A percentile compares a stretch with the other conserved stretches of the same genome.
Evolutionary conservation across 2,329 filamentous ascomycete species (phyloP).

Genomic region (Xylaria digitata): DNA sequence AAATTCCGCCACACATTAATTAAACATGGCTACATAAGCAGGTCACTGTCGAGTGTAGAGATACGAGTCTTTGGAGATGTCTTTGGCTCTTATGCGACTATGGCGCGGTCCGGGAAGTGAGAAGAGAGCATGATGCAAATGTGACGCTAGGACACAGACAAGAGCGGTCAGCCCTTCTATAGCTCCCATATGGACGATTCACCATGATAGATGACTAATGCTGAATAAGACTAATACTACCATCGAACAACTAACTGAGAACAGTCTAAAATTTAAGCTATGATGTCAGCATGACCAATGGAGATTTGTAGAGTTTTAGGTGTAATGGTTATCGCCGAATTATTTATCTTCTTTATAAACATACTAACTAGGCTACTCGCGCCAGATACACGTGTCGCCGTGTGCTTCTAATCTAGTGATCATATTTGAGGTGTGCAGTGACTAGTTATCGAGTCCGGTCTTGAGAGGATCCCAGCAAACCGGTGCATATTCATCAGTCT

Average conservation of each 20-base stretch:
- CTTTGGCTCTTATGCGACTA: conserved; percentile 49
- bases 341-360: not conserved
- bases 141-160: conserved; percentile 43
- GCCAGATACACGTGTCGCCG: not conserved
- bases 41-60: conserved; percentile 44
- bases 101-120: too few species aligned
- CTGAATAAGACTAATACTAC: conserved; percentile 47
- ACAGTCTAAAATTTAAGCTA: conserved; percentile 43
- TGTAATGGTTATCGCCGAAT: not conserved
- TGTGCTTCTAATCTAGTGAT: conserved; percentile 4
- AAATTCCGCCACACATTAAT: not conserved
- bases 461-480: conserved; percentile 68
- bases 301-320: not conserved
- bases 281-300: not conserved
- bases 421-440: not conserved
- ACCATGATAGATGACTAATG: not conserved
- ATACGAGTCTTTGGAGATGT: conserved; percentile 49
- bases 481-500: conserved; percentile 64
- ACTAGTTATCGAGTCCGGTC: conserved; percentile 56
- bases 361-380: too few species aligned
- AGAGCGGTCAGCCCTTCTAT: conserved; percentile 44
- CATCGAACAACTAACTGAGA: conserved; percentile 54
- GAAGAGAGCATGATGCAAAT: not conserved
- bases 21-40: conserved; percentile 33
- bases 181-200: not conserved